Conservation (phyloP, 192 early-diverging fungal genomes). For the Pecoramyces ruminantium region DNA sequence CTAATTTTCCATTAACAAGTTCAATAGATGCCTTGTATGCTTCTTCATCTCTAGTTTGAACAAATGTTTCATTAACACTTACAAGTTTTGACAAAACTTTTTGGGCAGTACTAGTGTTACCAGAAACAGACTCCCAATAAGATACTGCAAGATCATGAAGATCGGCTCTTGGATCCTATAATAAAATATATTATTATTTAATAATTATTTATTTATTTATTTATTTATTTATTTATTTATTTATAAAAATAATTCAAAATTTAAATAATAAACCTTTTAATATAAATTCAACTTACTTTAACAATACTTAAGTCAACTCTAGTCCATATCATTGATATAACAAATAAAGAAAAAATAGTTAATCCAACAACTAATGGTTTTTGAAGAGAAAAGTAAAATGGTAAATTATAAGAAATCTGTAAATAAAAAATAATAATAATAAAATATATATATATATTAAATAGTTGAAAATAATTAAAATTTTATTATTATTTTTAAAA, state of each 20-base stretch:
- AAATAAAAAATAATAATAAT: too few relatives aligned
- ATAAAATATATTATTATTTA: background rate
- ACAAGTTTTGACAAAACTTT: background rate
- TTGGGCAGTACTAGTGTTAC: background rate
- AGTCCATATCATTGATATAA: conserved; percentile 13
- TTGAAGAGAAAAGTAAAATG: conserved; percentile 8
- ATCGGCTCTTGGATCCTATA: background rate
- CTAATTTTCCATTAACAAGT: background rate
- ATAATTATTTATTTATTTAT: too few relatives aligned
- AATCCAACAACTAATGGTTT: conserved; percentile 22
- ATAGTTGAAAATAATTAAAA: too few relatives aligned
- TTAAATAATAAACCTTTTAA: too few relatives aligned
- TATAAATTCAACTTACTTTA: conserved; percentile 10
- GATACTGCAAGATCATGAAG: background rate
- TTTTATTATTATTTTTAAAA: too few relatives aligned
- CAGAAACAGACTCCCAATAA: background rate
- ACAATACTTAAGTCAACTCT: conserved; percentile 24
- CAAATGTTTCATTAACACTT: background rate
- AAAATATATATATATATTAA: too few relatives aligned
- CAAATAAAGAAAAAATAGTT: conserved; percentile 14
- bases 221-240: too few relatives aligned
- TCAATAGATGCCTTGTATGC: background rate
- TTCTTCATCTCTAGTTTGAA: background rate
- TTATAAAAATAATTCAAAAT: too few relatives aligned
- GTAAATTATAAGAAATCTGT: conserved; percentile 24